phyloP scores from a whole-genome alignment of 371 early-diverging fungal species.

The Apophysomyces ossiformis region DNA sequence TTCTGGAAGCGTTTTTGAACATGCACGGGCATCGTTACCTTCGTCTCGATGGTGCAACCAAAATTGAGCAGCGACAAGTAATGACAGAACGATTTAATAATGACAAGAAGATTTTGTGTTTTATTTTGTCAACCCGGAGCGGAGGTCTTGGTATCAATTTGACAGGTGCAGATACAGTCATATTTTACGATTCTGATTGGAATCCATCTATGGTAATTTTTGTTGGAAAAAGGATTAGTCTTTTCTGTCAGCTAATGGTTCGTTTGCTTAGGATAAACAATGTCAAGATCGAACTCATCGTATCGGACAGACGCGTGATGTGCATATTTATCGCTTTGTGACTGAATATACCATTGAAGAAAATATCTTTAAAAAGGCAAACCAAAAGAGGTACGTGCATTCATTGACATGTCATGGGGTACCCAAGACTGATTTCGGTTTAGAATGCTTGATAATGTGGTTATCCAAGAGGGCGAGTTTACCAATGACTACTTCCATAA shows the following conservation, averaged over 20 bases:
- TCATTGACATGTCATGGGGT: not conserved
- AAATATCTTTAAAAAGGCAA: constrained; percentile 81
- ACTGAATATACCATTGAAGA: constrained; percentile 91
- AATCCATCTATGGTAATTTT: constrained; percentile 84
- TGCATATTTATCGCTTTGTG: constrained; percentile 91
- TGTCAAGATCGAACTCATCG: constrained; percentile 90
- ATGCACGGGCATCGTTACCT: constrained; percentile 86
- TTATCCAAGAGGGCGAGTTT: constrained; percentile 85
- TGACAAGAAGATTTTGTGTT: constrained; percentile 83
- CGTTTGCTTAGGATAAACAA: constrained; percentile 47
- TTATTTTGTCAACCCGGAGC: constrained; percentile 91
- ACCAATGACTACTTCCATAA: constrained; percentile 74
- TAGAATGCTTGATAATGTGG: constrained; percentile 83
- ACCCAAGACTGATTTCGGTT: not conserved
- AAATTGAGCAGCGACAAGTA: constrained; percentile 83
- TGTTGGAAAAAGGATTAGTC: not conserved
- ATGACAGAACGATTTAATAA: constrained; percentile 89
- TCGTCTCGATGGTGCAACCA: constrained; percentile 88
- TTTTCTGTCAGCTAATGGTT: constrained; percentile 21
- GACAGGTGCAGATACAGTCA: constrained; percentile 94
- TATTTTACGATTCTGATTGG: constrained; percentile 97
- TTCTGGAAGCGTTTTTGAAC: constrained; percentile 94
- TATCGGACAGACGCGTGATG: constrained; percentile 93
- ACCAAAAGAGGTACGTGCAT: constrained; percentile 73
- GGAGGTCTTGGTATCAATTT: constrained; percentile 98